Base-by-base conservation (phyloP, 2,329 filamentous ascomycete genomes). In the Venturia oleaginea region DNA sequence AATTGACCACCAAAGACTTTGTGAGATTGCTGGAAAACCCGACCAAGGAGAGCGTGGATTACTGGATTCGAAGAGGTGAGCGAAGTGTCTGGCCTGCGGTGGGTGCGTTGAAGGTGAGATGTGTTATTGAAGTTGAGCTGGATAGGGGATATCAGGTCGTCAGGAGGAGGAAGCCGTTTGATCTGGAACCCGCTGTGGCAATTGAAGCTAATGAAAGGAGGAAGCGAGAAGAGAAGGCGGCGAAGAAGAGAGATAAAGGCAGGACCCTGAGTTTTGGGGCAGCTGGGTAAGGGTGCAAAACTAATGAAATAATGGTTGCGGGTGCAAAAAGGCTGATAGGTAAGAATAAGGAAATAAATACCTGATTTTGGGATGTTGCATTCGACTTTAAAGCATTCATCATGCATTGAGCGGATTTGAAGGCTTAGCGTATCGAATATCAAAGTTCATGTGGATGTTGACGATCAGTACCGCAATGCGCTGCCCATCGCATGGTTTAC, bases 51-150 rank as follows among this genome's bases (percentile, higher is more conserved):
- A 61, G 63, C 10, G 78, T 97, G 3, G 86, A 91, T 65, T 89
- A 93, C 69, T 97, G 92, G 93, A 92, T 95, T 63, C 75, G 86
- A 38, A 83, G 88, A 64, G 93, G 93, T 1, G 93, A 97, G 76
- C 80, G 87, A 67, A 92, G 90, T 68, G 91, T 96, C 0, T 97
- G 93, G 92, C 93, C 92, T 0, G 90, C 91, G 2, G 85, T 96
- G 3, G 87, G 87, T 38, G 91, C 92, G 17, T 76, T 97, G 67
- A 88, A 88, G 69, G 87, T 96, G 7, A 80, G 93, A 7, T 94
- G 91, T 74, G 88, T 87, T 4, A 83, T 97, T 8, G 93, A 97
- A 75, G 88, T 92, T 64, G 92, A 96, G 72, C 80, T 97, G 13
- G 92, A 97, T 73, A 80, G 87, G 59, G 89, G 90, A 0, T 97